phyloP scores from a whole-genome alignment of 768 basidiomycete species.

The Mycena pura region DNA sequence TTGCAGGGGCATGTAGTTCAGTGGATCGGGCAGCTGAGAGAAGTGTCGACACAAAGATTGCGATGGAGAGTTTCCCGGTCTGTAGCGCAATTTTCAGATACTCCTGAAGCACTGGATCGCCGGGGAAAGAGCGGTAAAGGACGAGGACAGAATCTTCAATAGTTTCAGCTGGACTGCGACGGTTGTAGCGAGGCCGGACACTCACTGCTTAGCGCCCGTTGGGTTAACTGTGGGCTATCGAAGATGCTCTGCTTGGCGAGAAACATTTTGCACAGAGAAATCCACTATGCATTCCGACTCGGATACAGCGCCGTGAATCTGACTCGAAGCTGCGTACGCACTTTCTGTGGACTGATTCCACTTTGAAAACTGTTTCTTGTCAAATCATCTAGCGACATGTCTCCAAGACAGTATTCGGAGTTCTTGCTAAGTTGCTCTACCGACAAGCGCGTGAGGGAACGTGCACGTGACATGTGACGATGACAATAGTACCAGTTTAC shows the following conservation, averaged over 20 bases:
- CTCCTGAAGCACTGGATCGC: conserved; percentile 68
- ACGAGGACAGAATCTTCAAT: conserved; percentile 69
- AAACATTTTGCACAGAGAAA: conserved; percentile 66
- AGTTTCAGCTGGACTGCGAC: background rate
- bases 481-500: too few species aligned
- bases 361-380: conserved; percentile 78
- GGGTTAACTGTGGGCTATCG: conserved; percentile 50
- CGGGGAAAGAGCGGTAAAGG: conserved; percentile 72
- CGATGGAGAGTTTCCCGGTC: conserved; percentile 60
- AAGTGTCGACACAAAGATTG: conserved; percentile 69
- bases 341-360: conserved; percentile 70
- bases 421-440: background rate
- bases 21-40: conserved; percentile 71
- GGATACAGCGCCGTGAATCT: conserved; percentile 11
- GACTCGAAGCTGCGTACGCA: conserved; percentile 36
- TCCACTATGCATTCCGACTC: conserved; percentile 73
- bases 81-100: conserved; percentile 70
- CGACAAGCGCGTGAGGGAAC: background rate
- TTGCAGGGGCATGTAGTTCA: conserved; percentile 67
- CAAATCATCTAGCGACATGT: conserved; percentile 73
- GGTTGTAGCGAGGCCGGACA: conserved; percentile 19
- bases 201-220: conserved; percentile 68
- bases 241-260: conserved; percentile 55
- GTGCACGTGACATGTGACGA: too few species aligned
- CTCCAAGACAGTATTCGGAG: background rate